Evolutionary conservation across 306 rosid species (phyloP), one percentile per base, ranked within the genome.

Genomic region (Hylodesmum podocarpum): DNA sequence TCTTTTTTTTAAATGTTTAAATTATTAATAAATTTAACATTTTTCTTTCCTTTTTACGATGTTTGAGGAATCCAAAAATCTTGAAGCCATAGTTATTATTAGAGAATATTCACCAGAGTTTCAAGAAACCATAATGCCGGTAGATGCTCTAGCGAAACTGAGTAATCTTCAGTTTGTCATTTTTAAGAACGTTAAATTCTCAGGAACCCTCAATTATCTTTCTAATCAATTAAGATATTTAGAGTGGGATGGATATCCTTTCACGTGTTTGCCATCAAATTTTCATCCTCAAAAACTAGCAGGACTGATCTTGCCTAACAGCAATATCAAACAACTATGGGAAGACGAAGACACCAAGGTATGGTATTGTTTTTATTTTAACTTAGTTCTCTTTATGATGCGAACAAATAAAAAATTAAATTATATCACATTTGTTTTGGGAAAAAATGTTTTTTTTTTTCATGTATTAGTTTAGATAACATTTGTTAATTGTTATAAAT

Each of bases 331-430:
- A 64, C 13, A 31, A 33, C 31, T 49, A 9, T 75, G 80, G 80
- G 10, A 47, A 64, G n/a, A n/a, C n/a, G n/a, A n/a, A n/a, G 79
- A 21, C n/a, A 12, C 5, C 7, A 74, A 59, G 79, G 79, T 74
- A 43, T 3, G 3, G 6, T 6, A 39, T 53, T 8, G 13, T 6
- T 37, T 1, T 2, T 54, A 3, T 25, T 22, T 3, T 1, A 2
- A 0, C 24, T 33, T 16, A 0, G 21, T 13, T 41, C 0, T n/a
- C 1, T 9, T 1, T 46, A n/a, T n/a, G n/a, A 46, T 15, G 16
- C 16, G 9, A n/a, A n/a, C n/a, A n/a, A n/a, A n/a, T n/a, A n/a
- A n/a, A n/a, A n/a, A n/a, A n/a, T n/a, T n/a, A n/a, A n/a, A n/a
- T n/a, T n/a, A n/a, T n/a, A n/a, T n/a, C n/a, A n/a, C n/a, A n/a